Conservation (phyloP, 169 alveolate genomes). For the Amoebophrya sp. region DNA sequence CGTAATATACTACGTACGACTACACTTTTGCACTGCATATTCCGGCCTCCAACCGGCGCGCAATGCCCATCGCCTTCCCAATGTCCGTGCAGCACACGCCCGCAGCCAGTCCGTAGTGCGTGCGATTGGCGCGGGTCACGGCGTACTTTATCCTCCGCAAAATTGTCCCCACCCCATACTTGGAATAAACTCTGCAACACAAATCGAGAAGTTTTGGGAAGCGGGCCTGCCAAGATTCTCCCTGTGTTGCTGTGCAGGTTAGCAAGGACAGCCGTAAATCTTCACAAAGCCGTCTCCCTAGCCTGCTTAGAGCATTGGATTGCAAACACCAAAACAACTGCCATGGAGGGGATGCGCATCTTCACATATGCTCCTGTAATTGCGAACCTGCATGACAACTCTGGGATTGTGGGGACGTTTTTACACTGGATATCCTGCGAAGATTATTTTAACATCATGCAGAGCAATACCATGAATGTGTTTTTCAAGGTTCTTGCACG, state of each 20-base stretch:
- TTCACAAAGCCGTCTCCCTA: background rate
- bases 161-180: too few species aligned
- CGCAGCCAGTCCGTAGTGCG: conserved; percentile 75
- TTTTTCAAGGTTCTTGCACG: too few species aligned
- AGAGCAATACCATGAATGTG: too few species aligned
- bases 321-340: too few species aligned
- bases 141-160: too few species aligned
- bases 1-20: background rate
- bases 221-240: background rate
- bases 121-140: conserved; percentile 65
- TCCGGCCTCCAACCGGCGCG: conserved; percentile 56
- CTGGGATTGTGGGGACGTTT: too few species aligned
- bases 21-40: conserved; percentile 1
- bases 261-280: background rate
- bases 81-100: conserved; percentile 63
- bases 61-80: conserved; percentile 56
- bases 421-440: too few species aligned
- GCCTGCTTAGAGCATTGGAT: background rate
- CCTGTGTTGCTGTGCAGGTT: too few species aligned
- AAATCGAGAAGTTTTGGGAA: too few species aligned
- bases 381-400: conserved; percentile 43
- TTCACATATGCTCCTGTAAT: conserved; percentile 42
- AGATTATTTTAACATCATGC: too few species aligned
- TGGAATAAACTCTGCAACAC: conserved; percentile 65
- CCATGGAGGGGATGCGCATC: too few species aligned